Evolutionary conservation across 139 green algal species (phyloP).

Genomic region (Mesotaenium endlicherianum): DNA sequence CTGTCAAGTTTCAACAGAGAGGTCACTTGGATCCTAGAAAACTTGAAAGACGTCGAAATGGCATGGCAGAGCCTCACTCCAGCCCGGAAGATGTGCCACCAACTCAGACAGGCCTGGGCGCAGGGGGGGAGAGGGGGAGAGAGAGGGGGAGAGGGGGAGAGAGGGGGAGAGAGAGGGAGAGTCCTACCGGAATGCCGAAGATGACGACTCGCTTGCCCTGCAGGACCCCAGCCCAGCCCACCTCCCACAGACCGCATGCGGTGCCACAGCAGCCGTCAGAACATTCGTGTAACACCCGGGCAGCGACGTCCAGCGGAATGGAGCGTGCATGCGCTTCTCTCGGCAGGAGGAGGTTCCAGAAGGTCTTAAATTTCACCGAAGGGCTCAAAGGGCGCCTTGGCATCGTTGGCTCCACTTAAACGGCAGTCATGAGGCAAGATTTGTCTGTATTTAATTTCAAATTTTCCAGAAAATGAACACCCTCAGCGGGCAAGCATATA

Average conservation of each 20-base stretch:
- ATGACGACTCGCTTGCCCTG: slow-evolving; percentile 46
- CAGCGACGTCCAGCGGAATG: neutral
- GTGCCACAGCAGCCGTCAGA: neutral
- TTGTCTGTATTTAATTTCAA: too few species aligned
- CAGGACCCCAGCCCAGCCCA: too few species aligned
- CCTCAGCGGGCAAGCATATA: too few species aligned
- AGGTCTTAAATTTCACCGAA: neutral
- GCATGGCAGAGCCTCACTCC: neutral
- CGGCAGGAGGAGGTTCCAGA: too few species aligned
- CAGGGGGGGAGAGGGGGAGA: too few species aligned
- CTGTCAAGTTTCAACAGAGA: neutral
- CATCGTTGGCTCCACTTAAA: too few species aligned
- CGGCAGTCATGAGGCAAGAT: too few species aligned
- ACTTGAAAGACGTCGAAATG: too few species aligned
- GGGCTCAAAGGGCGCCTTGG: neutral
- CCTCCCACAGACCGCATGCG: too few species aligned
- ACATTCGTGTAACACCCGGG: neutral
- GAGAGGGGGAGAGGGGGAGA: too few species aligned
- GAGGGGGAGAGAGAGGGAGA: neutral
- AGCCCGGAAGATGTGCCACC: neutral
- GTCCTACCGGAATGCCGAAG: slow-evolving; percentile 39
- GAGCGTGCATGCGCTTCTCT: neutral
- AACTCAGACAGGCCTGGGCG: neutral
- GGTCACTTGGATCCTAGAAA: neutral
- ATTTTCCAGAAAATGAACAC: too few species aligned